Percentiles rank a stretch among this genome's conserved stretches.
Evolutionary conservation across 805 yeast genomes (phyloP).

Genomic region (Saccharomycopsis sp.): DNA sequence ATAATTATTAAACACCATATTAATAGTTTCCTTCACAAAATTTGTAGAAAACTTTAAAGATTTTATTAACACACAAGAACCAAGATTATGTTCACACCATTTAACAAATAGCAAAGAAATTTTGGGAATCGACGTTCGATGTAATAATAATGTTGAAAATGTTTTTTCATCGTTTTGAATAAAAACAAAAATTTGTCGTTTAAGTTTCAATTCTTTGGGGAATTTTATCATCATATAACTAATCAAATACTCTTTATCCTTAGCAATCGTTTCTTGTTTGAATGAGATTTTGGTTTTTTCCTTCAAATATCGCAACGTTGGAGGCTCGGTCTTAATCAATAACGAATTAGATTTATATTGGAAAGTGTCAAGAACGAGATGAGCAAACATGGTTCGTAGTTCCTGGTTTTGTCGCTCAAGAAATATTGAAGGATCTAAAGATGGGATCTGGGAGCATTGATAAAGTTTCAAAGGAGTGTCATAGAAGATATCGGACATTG

Average conservation of each 20-base stretch:
- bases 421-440: constrained; percentile 1
- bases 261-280: constrained; percentile 6
- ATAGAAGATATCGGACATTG: constrained; percentile 5
- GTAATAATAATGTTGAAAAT: constrained; percentile 5
- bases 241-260: constrained; percentile 1
- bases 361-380: neutral
- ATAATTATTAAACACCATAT: neutral
- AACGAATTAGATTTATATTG: neutral
- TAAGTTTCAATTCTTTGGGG: constrained; percentile 5
- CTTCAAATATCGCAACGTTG: neutral
- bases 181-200: constrained; percentile 9
- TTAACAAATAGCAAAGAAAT: constrained; percentile 4
- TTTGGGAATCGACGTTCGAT: neutral
- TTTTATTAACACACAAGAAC: constrained; percentile 2
- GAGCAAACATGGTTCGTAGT: neutral
- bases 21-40: neutral
- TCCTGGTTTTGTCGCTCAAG: neutral
- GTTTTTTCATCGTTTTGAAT: constrained; percentile 2
- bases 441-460: constrained; percentile 11
- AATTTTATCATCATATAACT: constrained; percentile 8
- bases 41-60: constrained; percentile 1
- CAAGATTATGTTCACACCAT: constrained; percentile 7
- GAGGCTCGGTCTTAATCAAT: neutral
- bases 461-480: constrained; percentile 7
- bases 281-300: constrained; percentile 4